phyloP scores from a whole-genome alignment of 2,329 filamentous ascomycete species.

The Aspergillus cejpii region DNA sequence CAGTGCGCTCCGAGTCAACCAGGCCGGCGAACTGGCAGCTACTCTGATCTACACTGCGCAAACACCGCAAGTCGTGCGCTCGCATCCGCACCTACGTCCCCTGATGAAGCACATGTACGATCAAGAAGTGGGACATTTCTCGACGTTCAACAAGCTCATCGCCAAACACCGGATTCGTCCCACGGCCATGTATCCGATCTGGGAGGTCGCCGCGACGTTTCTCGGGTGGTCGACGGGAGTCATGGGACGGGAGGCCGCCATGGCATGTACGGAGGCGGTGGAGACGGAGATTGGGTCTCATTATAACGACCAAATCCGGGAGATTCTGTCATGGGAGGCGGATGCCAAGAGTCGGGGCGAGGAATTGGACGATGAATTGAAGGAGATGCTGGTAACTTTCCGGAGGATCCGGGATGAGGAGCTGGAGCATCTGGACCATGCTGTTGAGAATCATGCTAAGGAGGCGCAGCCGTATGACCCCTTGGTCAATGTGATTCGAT shows the following conservation, averaged over 20 bases:
- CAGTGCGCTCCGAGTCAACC: constrained; percentile 84
- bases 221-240: constrained; percentile 85
- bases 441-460: constrained; percentile 86
- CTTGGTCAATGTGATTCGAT: constrained; percentile 75
- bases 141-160: constrained; percentile 75
- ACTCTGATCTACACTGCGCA: constrained; percentile 90
- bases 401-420: constrained; percentile 89
- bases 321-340: constrained; percentile 71
- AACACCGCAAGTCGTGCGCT: constrained; percentile 68
- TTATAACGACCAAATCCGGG: constrained; percentile 86
- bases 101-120: constrained; percentile 98
- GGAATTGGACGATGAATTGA: constrained; percentile 71
- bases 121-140: constrained; percentile 83
- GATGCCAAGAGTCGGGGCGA: constrained; percentile 71
- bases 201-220: constrained; percentile 70
- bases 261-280: constrained; percentile 97
- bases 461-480: constrained; percentile 85
- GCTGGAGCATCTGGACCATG: constrained; percentile 91
- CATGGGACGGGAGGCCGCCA: constrained; percentile 86
- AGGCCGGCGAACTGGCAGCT: constrained; percentile 94
- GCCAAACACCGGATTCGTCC: constrained; percentile 84
- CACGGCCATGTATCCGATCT: constrained; percentile 85
- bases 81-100: constrained; percentile 79
- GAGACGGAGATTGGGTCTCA: constrained; percentile 96
- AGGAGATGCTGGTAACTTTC: constrained; percentile 63